Evolutionary conservation across 1,139 yeast species (phyloP), one percentile per base, ranked within the genome.

Genomic region (Yamadazyma conglobata): DNA sequence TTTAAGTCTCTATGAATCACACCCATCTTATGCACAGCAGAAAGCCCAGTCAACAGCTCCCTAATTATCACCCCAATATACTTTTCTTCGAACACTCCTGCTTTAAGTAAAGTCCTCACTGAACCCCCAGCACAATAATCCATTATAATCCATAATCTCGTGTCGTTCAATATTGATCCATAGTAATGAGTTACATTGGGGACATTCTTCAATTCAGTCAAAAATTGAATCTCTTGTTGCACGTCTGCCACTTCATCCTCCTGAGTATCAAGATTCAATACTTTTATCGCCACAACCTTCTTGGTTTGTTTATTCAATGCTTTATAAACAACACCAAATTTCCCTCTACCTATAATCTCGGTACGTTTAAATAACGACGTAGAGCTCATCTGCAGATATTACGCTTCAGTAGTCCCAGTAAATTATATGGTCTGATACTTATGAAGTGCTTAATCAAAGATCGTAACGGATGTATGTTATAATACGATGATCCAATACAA

Each of bases 51-150:
- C 25, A 89, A 64, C 22, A 87, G 58, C 52, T 93, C 98, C 32
- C 98, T 70, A 31, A 83, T 73, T 10, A 93, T 76, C 12, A 93
- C 81, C 7, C 88, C 84, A 23, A 86, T 77, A 52, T 85, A 83
- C 47, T 70, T 72, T 50, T 91, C 98, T 44, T 89, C 96, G 30
- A 93, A 71, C 20, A 76, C 77, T 0, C 98, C 98, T 0, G 97
- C 88, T 48, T 84, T 79, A 34, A 93, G 65, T 31, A 93, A 62
- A 1, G 96, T 86, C 34, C 98, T 67, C 28, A 93, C 76, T 0
- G 95, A 85, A 0, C 99, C 99, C 10, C 98, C 99, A 1, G 95
- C 94, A 57, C 98, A 91, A 52, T 85, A 77, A 52, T 93, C 98
- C 97, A 93, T 93, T 35, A 93, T 79, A 53, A 93, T 89, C 98